Conservation (phyloP, 75 land plant genomes). For the Pinus albicaulis region DNA sequence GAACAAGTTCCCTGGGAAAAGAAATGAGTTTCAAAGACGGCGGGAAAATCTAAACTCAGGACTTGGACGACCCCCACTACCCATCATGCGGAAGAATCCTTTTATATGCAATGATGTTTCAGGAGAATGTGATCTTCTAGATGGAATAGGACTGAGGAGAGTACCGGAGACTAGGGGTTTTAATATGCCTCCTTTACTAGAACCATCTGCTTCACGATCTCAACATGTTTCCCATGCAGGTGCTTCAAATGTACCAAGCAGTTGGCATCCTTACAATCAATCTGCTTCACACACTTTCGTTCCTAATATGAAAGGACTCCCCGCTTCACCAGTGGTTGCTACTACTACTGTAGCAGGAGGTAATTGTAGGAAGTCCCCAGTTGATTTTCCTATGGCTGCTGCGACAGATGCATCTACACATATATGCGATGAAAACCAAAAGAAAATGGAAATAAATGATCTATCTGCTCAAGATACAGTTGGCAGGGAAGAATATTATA, state of each 20-base stretch:
- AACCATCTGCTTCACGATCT: slow-evolving; percentile 5
- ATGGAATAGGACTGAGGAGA: slow-evolving; percentile 17
- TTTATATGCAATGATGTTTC: slow-evolving; percentile 51
- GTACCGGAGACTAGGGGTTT: slow-evolving; percentile 6
- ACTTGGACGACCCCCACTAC: slow-evolving; percentile 56
- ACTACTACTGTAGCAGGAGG: slow-evolving; percentile 16
- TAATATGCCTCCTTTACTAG: not conserved
- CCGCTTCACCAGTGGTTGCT: slow-evolving; percentile 18
- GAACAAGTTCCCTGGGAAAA: slow-evolving; percentile 24
- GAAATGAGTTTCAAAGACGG: slow-evolving; percentile 28
- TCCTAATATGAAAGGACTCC: not conserved
- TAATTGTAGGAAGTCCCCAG: slow-evolving; percentile 3
- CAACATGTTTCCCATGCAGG: not conserved
- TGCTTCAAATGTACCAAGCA: not conserved
- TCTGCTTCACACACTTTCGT: not conserved
- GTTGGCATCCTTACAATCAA: not conserved
- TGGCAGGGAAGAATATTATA: not conserved
- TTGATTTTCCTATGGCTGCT: slow-evolving; percentile 24
- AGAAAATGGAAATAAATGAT: slow-evolving; percentile 3
- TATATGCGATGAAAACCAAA: not conserved
- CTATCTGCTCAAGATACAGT: not conserved
- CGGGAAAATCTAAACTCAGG: slow-evolving; percentile 29
- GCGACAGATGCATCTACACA: slow-evolving; percentile 11
- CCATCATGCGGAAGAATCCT: slow-evolving; percentile 47
- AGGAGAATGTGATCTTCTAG: slow-evolving; percentile 26